phyloP scores from a whole-genome alignment of 768 basidiomycete species.

The Russula sp. region DNA sequence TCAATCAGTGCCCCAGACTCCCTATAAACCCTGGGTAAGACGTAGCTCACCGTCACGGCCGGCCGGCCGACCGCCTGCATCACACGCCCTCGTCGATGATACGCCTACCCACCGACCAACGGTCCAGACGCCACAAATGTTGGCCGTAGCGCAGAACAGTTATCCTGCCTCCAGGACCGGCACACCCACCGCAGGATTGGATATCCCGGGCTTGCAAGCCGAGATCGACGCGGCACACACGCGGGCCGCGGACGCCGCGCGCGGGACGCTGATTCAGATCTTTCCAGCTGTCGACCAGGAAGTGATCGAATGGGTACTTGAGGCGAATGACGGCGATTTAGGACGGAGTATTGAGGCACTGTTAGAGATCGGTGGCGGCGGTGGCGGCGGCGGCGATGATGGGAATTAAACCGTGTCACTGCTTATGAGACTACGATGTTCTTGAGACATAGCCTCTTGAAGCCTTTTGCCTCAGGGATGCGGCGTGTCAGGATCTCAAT shows the following conservation, averaged over 20 bases:
- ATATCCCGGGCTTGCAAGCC: constrained; percentile 65
- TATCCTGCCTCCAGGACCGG: constrained; percentile 23
- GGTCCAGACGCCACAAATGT: constrained; percentile 9
- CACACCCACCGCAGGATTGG: constrained; percentile 37
- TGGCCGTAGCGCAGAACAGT: constrained; percentile 9
- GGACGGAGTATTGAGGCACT: constrained; percentile 86
- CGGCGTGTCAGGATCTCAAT: background rate
- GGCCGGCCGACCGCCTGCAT: constrained; percentile 28
- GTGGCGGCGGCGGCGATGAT: constrained; percentile 8
- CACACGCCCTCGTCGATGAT: constrained; percentile 44
- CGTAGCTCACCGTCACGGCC: constrained; percentile 45
- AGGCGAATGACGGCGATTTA: constrained; percentile 84
- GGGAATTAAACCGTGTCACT: constrained; percentile 11
- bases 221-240: constrained; percentile 79
- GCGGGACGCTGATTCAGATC: constrained; percentile 79
- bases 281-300: constrained; percentile 83
- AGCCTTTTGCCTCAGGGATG: background rate
- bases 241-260: constrained; percentile 65
- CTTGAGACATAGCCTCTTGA: constrained; percentile 17
- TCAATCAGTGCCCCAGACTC: constrained; percentile 48
- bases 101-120: constrained; percentile 47
- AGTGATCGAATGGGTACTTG: constrained; percentile 84
- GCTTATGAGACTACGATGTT: background rate
- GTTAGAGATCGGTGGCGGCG: constrained; percentile 61
- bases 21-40: constrained; percentile 72